Evolutionary conservation across 306 rosid genomes (phyloP), one percentile per base, ranked within the genome.

Genomic region (Medicago lupulina): DNA sequence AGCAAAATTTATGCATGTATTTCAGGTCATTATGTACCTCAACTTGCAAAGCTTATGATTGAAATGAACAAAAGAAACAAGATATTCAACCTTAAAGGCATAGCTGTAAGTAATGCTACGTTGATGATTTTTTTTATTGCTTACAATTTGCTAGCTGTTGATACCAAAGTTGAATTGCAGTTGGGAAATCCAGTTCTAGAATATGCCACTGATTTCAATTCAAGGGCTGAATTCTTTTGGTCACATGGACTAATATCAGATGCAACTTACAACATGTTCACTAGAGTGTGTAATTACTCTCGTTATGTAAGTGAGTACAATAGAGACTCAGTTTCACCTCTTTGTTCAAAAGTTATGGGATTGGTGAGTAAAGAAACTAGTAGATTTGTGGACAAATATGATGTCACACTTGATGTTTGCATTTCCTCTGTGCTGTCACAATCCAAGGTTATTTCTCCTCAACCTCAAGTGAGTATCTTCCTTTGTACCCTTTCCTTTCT

Each of bases 361-460:
- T 87, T 66, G 84, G 97, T 92, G 53, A 85, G 81, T 83, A 80
- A 12, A 76, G 95, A 92, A 79, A 92, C 96, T 16, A 92, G 97
- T 80, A 89, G 85, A 57, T 89, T 87, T 81, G 92, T 89, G 79
- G 95, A 89, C 79, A 87, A 86, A 31, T 87, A 89, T 34, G 92
- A 87, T 84, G 95, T 89, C 21, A 87, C 97, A 7, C 93, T 92
- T 69, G 95, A 92, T 83, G 91, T 89, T 70, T 92, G 96, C 71
- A 86, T 92, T 58, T 81, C 95, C 28, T 88, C 93, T 7, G 88
- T 88, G 70, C 74, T 88, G 70, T 88, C 91, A 50, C 93, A 92
- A 70, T 85, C 93, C 16, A 89, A 89, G 31, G 55, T 81, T 54
- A 58, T 88, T 60, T 80, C 67, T 81, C 97, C 96, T 38, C 79